Percentiles rank a stretch among this genome's conserved stretches.
Evolutionary conservation across 345 rosid species (phyloP).

Genomic region (Eucalyptus grandis): DNA sequence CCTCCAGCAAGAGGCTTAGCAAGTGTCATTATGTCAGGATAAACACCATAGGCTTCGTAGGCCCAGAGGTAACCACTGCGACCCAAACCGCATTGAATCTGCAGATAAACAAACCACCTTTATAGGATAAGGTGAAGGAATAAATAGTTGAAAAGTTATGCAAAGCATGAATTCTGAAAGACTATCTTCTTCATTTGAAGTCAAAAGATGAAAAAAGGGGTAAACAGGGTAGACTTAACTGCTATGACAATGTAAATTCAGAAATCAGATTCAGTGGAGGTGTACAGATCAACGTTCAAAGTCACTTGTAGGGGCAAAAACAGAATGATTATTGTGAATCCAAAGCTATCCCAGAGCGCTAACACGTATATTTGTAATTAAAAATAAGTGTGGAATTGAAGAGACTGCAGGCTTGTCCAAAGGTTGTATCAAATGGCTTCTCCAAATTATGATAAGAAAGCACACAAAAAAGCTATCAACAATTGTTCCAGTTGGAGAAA

Average conservation of each 20-base stretch:
- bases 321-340: background rate
- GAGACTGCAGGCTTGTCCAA: background rate
- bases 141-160: background rate
- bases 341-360: background rate
- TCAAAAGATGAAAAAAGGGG: background rate
- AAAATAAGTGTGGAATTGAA: background rate
- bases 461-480: background rate
- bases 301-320: background rate
- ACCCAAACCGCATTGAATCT: constrained; percentile 92
- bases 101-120: background rate
- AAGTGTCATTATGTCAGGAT: constrained; percentile 86
- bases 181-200: background rate
- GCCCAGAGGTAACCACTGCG: constrained; percentile 83
- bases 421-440: background rate
- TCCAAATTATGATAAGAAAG: background rate
- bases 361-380: background rate
- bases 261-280: background rate
- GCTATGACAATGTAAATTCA: background rate
- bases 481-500: background rate
- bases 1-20: constrained; percentile 99
- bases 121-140: background rate
- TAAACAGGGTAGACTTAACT: background rate
- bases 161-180: background rate
- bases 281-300: background rate
- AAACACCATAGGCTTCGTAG: constrained; percentile 46